Evolutionary conservation across 2,329 filamentous ascomycete species (phyloP), one percentile per base, ranked within the genome.

Genomic region (Diaporthe australafricana): DNA sequence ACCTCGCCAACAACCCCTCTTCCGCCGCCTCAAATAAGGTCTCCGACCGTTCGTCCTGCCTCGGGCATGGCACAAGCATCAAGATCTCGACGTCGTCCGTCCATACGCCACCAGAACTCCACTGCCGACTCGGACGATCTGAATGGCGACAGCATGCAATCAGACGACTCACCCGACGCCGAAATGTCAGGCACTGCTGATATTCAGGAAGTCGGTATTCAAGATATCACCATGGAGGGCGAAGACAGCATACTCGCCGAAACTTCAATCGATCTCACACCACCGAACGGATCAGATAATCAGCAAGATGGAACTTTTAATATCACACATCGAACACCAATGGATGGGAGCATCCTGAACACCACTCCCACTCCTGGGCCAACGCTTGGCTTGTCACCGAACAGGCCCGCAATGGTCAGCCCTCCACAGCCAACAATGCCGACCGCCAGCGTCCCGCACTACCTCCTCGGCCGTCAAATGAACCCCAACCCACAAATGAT

Each of bases 251-350:
- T 97, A 80, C 88, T 98, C 45, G 91, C 94, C 48, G 91, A 91
- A 68, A 90, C 93, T 2, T 88, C 91, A 4, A 90, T 97, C 42
- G 92, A 93, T 38, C 83, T 98, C 73, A 90, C 92, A 3, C 92
- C 94, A 9, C 93, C 93, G 2, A 93, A 93, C 42, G 93, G 93
- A 3, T 95, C 95, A 0, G 94, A 96, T 77, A 90, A 91, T n/a
- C 93, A 95, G 77, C 94, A 97, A 76, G 90, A 93, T 16, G 95
- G 96, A 70, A 94, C 95, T 0, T 98, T 98, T 83, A 97, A 98
- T 83, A 97, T 98, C 77, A 95, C 94, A 8, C 96, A 98, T 81
- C 92, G 93, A 68, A 92, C 92, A 60, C 90, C 92, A 1, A 90
- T 96, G 45, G 95, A 98, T 78, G 94, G 94, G 63, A 98, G 94